Percentiles rank a stretch among this genome's conserved stretches.
Evolutionary conservation across 2,329 filamentous ascomycete genomes (phyloP).

Genomic region (Sclerotinia trifoliorum): DNA sequence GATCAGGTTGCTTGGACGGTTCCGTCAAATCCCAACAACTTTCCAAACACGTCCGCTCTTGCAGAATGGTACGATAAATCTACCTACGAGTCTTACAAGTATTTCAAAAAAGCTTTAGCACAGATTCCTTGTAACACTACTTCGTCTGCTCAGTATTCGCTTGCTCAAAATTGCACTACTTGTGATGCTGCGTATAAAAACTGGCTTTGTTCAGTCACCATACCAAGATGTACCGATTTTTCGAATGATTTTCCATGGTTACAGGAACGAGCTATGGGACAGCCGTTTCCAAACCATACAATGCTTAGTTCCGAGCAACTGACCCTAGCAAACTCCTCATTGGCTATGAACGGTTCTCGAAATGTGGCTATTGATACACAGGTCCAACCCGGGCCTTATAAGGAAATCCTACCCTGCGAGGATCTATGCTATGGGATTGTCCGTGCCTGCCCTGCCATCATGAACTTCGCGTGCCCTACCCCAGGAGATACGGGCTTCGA

Average conservation of each 20-base stretch:
- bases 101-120: constrained; percentile 78
- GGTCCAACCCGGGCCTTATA: constrained; percentile 84
- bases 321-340: constrained; percentile 28
- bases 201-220: constrained; percentile 92
- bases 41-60: constrained; percentile 60
- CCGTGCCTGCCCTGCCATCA: constrained; percentile 73
- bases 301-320: constrained; percentile 45
- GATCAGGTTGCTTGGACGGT: constrained; percentile 87
- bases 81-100: constrained; percentile 65
- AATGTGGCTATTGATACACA: constrained; percentile 69
- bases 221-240: constrained; percentile 90
- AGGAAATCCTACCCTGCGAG: constrained; percentile 84
- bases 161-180: constrained; percentile 71
- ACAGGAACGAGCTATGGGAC: constrained; percentile 68
- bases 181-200: constrained; percentile 82
- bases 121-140: constrained; percentile 83
- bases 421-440: constrained; percentile 86
- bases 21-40: constrained; percentile 69
- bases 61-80: constrained; percentile 75
- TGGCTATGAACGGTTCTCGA: constrained; percentile 55
- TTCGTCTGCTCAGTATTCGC: constrained; percentile 72
- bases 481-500: constrained; percentile 45
- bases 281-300: constrained; percentile 69
- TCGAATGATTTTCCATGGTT: constrained; percentile 50
- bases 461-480: constrained; percentile 74